These are phyloP conservation scores for Hemileccinum rubropunctum DNA, from an alignment of 768 basidiomycete genomes.

Conservation along the genomic window DNA sequence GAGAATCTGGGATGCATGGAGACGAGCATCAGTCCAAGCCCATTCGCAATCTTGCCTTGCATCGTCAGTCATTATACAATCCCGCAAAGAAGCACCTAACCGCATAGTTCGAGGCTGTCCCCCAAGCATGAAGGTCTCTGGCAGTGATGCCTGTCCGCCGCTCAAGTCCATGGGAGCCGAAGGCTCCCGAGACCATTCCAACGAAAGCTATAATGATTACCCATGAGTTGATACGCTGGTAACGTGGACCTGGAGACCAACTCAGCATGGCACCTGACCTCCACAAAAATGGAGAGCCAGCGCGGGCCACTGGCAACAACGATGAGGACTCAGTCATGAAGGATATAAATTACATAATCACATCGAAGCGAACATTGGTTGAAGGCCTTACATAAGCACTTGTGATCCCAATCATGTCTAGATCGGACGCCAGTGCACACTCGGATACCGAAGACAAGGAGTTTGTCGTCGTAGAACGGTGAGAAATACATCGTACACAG, in stretches of 20 bases:
- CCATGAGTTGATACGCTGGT: neutral
- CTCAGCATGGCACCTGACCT: slow-evolving; percentile 42
- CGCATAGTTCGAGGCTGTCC: slow-evolving; percentile 60
- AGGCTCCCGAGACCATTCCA: slow-evolving; percentile 63
- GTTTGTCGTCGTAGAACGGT: slow-evolving; percentile 27
- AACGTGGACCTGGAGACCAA: slow-evolving; percentile 17
- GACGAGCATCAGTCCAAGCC: slow-evolving; percentile 59
- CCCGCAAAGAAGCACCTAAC: slow-evolving; percentile 37
- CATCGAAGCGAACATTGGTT: too few relatives aligned
- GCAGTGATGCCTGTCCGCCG: slow-evolving; percentile 44
- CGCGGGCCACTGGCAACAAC: slow-evolving; percentile 22
- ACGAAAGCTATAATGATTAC: slow-evolving; percentile 31
- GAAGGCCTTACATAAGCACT: neutral
- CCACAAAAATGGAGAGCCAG: slow-evolving; percentile 35
- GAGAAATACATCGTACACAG: neutral
- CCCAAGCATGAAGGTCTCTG: slow-evolving; percentile 58
- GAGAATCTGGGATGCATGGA: slow-evolving; percentile 64
- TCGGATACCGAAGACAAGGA: slow-evolving; percentile 19
- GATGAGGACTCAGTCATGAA: slow-evolving; percentile 31
- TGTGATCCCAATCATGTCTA: slow-evolving; percentile 20
- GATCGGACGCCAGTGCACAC: slow-evolving; percentile 11
- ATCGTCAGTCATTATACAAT: slow-evolving; percentile 8
- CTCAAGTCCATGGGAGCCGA: slow-evolving; percentile 64
- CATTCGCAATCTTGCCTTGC: slow-evolving; percentile 57
- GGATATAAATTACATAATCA: neutral